Percentiles rank a stretch among this genome's conserved stretches.
Evolutionary conservation across 192 early-diverging fungal species (phyloP).

Genomic region (Podila epicladia): DNA sequence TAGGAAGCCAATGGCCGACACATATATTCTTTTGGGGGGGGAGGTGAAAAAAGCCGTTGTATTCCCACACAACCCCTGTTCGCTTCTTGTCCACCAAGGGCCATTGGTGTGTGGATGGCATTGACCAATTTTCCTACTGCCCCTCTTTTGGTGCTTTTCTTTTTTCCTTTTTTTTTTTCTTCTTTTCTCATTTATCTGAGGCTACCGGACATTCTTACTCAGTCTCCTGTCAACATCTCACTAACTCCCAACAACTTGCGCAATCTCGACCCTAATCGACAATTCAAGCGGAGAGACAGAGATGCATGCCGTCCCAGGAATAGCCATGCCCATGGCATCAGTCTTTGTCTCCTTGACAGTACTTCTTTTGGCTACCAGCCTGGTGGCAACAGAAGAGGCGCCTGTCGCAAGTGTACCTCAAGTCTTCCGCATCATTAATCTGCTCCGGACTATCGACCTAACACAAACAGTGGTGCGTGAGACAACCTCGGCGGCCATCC

Average conservation of each 20-base stretch:
- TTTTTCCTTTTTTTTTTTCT: background rate
- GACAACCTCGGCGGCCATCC: slow-evolving; percentile 49
- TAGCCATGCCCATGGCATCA: background rate
- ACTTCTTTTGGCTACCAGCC: background rate
- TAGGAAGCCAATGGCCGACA: no score
- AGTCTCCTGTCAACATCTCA: background rate
- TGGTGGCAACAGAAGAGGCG: background rate
- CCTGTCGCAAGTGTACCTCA: slow-evolving; percentile 38
- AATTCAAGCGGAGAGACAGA: background rate
- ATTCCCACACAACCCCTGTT: no score
- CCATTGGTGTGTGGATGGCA: no score
- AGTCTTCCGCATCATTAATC: slow-evolving; percentile 62
- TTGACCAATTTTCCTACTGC: background rate
- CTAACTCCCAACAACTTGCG: background rate
- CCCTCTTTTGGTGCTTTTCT: background rate
- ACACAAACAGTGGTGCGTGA: slow-evolving; percentile 59
- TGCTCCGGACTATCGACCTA: slow-evolving; percentile 71
- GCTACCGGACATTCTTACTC: background rate
- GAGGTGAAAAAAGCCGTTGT: no score
- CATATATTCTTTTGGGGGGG: no score
- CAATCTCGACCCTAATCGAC: background rate
- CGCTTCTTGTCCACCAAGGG: no score
- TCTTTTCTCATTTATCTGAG: no score
- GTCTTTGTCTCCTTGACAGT: background rate
- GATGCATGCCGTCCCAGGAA: background rate